phyloP scores from a whole-genome alignment of 2,329 filamentous ascomycete genomes.

The Neonectria coccinea region DNA sequence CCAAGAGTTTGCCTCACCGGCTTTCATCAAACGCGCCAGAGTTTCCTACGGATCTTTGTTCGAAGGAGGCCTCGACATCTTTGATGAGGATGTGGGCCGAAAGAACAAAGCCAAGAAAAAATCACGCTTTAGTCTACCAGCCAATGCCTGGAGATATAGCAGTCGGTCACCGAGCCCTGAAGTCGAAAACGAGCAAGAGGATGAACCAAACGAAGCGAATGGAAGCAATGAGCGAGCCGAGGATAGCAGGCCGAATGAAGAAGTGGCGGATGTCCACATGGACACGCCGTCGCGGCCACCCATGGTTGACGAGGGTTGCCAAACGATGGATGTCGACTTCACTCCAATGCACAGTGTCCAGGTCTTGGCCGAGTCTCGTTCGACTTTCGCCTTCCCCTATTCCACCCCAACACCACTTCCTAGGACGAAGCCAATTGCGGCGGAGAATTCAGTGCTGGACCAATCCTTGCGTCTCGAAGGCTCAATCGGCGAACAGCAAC shows the following conservation, averaged over 20 bases:
- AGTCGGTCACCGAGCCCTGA: slow-evolving; percentile 79
- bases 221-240: slow-evolving; percentile 29
- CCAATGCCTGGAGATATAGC: slow-evolving; percentile 78
- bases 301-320: slow-evolving; percentile 54
- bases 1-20: slow-evolving; percentile 78
- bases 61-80: slow-evolving; percentile 73
- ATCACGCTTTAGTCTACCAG: slow-evolving; percentile 74
- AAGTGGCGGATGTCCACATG: slow-evolving; percentile 28
- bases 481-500: slow-evolving; percentile 19
- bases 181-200: slow-evolving; percentile 52
- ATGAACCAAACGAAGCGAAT: slow-evolving; percentile 31
- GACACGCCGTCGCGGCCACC: slow-evolving; percentile 38
- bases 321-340: slow-evolving; percentile 49
- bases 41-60: slow-evolving; percentile 77
- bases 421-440: slow-evolving; percentile 35
- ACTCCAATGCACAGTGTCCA: slow-evolving; percentile 46
- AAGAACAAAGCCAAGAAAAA: slow-evolving; percentile 66
- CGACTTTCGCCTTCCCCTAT: slow-evolving; percentile 41
- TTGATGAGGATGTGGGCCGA: slow-evolving; percentile 69
- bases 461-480: slow-evolving; percentile 31
- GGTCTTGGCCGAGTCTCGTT: slow-evolving; percentile 44
- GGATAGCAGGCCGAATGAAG: slow-evolving; percentile 18
- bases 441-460: slow-evolving; percentile 20
- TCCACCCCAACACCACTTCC: slow-evolving; percentile 41
- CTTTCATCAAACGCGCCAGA: slow-evolving; percentile 79